phyloP scores from a whole-genome alignment of 352 stramenopile species.

The Pythium pectinolyticum region DNA sequence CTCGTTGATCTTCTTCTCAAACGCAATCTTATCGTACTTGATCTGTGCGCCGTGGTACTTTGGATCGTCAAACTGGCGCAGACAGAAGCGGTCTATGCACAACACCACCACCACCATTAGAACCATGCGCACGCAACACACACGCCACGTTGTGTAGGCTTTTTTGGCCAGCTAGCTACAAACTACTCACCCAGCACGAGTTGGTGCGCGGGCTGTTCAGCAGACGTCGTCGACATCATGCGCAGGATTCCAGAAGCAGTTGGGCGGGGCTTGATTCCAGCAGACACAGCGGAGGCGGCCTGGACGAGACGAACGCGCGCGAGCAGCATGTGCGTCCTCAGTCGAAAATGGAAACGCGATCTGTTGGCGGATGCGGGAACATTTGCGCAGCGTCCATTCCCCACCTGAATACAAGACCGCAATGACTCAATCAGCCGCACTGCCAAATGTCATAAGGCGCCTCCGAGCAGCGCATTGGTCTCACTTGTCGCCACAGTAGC shows the following conservation, averaged over 20 bases:
- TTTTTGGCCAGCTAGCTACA: neutral
- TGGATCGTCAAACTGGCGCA: slow-evolving; percentile 85
- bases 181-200: slow-evolving; percentile 53
- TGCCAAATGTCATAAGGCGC: neutral
- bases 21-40: slow-evolving; percentile 69
- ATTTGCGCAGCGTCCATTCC: neutral
- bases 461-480: no score
- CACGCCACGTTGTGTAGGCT: no score
- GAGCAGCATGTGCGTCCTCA: slow-evolving; percentile 14
- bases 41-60: slow-evolving; percentile 74
- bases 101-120: neutral
- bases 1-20: slow-evolving; percentile 83
- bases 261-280: neutral
- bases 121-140: neutral
- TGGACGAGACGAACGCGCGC: slow-evolving; percentile 10
- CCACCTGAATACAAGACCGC: neutral
- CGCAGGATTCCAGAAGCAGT: neutral
- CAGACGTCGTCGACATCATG: slow-evolving; percentile 4
- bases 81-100: slow-evolving; percentile 66
- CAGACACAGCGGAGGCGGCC: neutral
- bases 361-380: slow-evolving; percentile 4
- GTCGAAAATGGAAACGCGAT: slow-evolving; percentile 6
- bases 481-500: no score
- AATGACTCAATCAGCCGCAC: slow-evolving; percentile 1
- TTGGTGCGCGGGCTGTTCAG: slow-evolving; percentile 34